Percentiles rank a stretch among this genome's conserved stretches.
phyloP scores from a whole-genome alignment of 306 rosid species.

The Fagus sylvatica region DNA sequence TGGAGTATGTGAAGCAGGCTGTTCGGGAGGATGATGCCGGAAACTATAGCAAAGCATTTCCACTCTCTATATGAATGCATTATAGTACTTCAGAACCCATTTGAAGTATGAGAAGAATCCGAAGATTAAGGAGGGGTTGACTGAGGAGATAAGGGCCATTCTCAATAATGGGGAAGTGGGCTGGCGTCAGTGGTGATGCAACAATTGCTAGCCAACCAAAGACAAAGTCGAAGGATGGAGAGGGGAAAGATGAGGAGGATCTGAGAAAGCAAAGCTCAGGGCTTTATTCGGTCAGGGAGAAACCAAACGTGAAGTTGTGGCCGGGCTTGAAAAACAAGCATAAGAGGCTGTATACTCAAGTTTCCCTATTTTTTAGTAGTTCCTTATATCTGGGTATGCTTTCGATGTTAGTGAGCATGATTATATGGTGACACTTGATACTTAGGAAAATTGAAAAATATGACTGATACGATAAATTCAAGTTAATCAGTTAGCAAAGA shows the following conservation, averaged over 20 bases:
- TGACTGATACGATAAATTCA: no score
- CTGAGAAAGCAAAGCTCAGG: slow-evolving; percentile 80
- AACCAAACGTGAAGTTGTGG: slow-evolving; percentile 91
- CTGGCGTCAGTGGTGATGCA: slow-evolving; percentile 82
- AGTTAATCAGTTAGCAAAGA: no score
- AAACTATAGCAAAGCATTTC: slow-evolving; percentile 90
- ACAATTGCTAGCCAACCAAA: slow-evolving; percentile 80
- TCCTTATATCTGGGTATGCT: no score
- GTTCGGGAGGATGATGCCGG: slow-evolving; percentile 88
- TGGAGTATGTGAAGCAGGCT: slow-evolving; percentile 90
- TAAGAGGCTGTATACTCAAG: slow-evolving; percentile 92
- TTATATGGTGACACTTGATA: no score
- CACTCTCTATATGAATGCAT: slow-evolving; percentile 85
- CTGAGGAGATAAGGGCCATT: slow-evolving; percentile 89
- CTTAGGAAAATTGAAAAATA: no score
- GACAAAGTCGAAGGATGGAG: slow-evolving; percentile 79
- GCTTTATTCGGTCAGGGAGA: slow-evolving; percentile 93
- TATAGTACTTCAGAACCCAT: slow-evolving; percentile 91
- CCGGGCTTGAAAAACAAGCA: slow-evolving; percentile 87
- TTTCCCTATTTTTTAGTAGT: slow-evolving; percentile 61
- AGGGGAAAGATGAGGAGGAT: slow-evolving; percentile 69
- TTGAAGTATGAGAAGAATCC: slow-evolving; percentile 94
- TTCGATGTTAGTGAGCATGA: background rate
- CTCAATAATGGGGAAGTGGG: slow-evolving; percentile 81
- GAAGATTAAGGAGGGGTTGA: slow-evolving; percentile 86